Conservation (phyloP, 305 asterid species). For the Fraxinus sp. region DNA sequence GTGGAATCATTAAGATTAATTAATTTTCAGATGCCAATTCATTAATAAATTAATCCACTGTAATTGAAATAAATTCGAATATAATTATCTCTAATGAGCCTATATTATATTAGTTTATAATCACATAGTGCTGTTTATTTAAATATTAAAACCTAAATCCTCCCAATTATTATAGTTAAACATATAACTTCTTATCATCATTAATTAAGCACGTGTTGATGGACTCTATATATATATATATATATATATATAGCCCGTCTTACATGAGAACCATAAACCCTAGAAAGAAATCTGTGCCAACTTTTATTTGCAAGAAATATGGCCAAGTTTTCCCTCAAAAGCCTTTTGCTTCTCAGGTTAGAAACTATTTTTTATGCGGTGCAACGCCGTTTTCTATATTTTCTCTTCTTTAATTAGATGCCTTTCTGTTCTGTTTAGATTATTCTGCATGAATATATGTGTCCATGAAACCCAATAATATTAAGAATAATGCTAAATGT, state of each 20-base stretch:
- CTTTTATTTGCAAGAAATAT: background rate
- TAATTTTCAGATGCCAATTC: background rate
- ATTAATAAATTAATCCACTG: background rate
- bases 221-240: background rate
- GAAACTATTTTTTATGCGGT: constrained; percentile 9
- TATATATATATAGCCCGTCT: background rate
- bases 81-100: background rate
- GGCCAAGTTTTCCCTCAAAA: constrained; percentile 23
- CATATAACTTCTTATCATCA: too few species aligned
- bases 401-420: background rate
- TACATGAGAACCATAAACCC: background rate
- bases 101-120: background rate
- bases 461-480: background rate
- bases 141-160: background rate
- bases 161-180: background rate
- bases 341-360: constrained; percentile 30
- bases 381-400: background rate
- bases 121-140: background rate
- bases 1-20: background rate
- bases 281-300: background rate
- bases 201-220: too few species aligned
- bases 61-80: background rate
- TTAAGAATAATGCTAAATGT: background rate
- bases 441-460: background rate
- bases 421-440: background rate